These are phyloP conservation scores for Blastobotrys terrestris DNA, from an alignment of 805 yeast species.

Conservation along the genomic window DNA sequence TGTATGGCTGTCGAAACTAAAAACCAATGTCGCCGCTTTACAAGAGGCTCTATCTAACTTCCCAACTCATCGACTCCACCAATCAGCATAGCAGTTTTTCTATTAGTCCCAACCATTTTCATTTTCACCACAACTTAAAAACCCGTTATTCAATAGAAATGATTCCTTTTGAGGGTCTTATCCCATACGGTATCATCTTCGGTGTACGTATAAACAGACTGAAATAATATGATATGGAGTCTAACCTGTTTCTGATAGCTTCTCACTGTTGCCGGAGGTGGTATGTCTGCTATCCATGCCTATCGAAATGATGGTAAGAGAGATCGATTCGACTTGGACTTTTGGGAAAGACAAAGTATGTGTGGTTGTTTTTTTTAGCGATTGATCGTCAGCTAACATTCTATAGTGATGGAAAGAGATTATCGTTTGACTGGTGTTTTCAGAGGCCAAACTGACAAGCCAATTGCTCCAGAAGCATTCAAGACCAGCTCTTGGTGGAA, in stretches of 20 bases:
- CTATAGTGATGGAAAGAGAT: conserved; percentile 59
- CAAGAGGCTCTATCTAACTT: too few species aligned
- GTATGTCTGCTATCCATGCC: conserved; percentile 38
- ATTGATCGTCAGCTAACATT: conserved; percentile 2
- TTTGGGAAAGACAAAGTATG: conserved; percentile 44
- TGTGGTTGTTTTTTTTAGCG: conserved; percentile 15
- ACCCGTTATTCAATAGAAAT: conserved; percentile 7
- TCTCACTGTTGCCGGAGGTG: conserved; percentile 50
- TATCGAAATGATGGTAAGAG: conserved; percentile 45
- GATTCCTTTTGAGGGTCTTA: conserved; percentile 63
- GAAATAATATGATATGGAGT: not conserved
- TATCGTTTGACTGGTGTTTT: conserved; percentile 65
- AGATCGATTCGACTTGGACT: conserved; percentile 48
- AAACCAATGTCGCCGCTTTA: too few species aligned
- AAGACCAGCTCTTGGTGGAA: conserved; percentile 56
- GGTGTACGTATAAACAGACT: conserved; percentile 33
- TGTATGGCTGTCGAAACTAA: not conserved
- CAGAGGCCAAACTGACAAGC: conserved; percentile 60
- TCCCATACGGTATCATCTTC: conserved; percentile 56
- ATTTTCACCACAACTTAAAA: not conserved
- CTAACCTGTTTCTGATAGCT: conserved; percentile 25
- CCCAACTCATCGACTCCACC: not conserved
- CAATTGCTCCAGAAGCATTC: conserved; percentile 72
- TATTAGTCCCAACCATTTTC: not conserved
- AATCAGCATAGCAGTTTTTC: not conserved